Base-by-base conservation (phyloP, 2,329 filamentous ascomycete species). In the Zymoseptoria ardabiliae region DNA sequence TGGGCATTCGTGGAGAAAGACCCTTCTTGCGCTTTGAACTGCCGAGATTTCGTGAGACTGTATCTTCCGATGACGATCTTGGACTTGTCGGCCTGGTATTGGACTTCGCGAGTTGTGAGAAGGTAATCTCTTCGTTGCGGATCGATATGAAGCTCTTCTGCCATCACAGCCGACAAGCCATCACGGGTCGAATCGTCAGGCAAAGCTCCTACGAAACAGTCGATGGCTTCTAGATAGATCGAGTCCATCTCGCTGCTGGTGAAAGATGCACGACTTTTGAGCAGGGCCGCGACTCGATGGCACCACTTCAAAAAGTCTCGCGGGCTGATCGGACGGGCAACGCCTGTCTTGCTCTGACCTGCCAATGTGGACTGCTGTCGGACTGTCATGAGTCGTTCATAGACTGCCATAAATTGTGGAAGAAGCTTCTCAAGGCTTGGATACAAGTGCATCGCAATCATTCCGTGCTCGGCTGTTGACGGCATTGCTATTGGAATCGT, bases 301-400 rank as follows among this genome's bases (percentile, higher is more conserved):
- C 91, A 96, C 87, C 94, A 96, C 72, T 97, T 97, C 58, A 99
- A 79, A 9, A 99, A 78, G 73, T 97, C 94, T 65, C 89, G 81
- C 25, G 90, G 81, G 30, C 84, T 89, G 21, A 86, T 79, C 28
- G 85, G 81, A 60, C 87, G 82, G 10, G 83, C 79, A 63, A 75
- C 83, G 72, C 67, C 83, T 75, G 71, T 83, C 75, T 70, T 84
- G 72, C 70, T 83, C 59, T 76, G 78, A 52, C 72, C 70, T 55
- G 82, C 78, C 11, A 75, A 73, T 3, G 54, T 50, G 10, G 60
- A 54, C 25, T 60, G 76, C 20, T 73, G 72, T 53, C 73, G 75
- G 1, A 77, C 65, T 5, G 67, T 62, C 41, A 74, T 63, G 13
- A 82, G 65, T 49, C 77, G 75, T 30, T 76, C 70, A 64, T 85